Evolutionary conservation across 139 green algal species (phyloP), one percentile per base, ranked within the genome.

Genomic region (Chara braunii): DNA sequence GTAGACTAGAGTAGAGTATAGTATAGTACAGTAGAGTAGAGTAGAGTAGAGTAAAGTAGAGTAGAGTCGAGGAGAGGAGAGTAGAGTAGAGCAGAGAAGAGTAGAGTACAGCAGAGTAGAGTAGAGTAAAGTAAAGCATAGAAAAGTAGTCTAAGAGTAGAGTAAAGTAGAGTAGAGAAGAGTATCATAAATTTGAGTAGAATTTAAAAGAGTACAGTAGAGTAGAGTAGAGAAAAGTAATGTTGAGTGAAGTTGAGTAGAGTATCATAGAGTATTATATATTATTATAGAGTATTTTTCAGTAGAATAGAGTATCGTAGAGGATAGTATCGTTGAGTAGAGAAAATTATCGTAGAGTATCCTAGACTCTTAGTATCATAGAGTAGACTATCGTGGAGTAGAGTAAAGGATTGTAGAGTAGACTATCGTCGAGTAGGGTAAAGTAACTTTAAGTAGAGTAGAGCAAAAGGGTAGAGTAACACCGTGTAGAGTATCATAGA

Each of bases 61-160:
- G 45, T 8, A 56, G 45, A 56, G 45, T 6, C 31, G 6, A 56
- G 45, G 8, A 56, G 45, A 56, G 45, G 6, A 56, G 6, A 56
- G 45, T 8, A 56, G 45, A 56, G 45, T 7, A 56, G 7, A 56
- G 6, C 8, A 56, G 45, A 56, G 45, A 6, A 56, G 6, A 56
- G 45, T 28, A 56, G 45, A 56, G 45, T 7, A 56, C 45, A 56
- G 45, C 45, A 56, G 45, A 56, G 45, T 6, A 56, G 7, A 56
- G 8, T 28, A 56, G 7, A 56, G 45, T 6, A 56, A 7, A 56
- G 45, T 28, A 56, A 28, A 56, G 45, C 7, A 56, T 7, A 56
- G 45, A 26, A 56, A 8, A 56, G 45, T 28, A 56, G 7, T 37
- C 26, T 7, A 56, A 6, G 33, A 28, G 45, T 28, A 56, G 7